Evolutionary conservation across 768 basidiomycete genomes (phyloP).

Genomic region (Termitomyces sp.): DNA sequence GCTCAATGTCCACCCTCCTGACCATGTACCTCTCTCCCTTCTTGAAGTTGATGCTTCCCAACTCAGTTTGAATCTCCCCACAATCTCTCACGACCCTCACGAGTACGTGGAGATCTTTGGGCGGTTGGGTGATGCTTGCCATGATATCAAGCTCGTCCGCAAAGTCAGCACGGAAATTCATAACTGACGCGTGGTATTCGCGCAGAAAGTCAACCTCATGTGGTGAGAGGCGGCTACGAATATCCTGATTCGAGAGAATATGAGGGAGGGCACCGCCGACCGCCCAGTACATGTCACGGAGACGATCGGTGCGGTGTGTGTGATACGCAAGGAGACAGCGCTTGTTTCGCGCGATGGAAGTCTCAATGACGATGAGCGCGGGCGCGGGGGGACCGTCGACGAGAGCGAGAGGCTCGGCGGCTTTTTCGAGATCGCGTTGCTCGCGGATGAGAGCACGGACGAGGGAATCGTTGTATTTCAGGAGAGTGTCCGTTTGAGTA

Average conservation of each 20-base stretch:
- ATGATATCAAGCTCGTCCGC: constrained; percentile 86
- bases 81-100: constrained; percentile 88
- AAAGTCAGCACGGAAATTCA: constrained; percentile 83
- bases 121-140: constrained; percentile 76
- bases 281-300: constrained; percentile 88
- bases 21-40: constrained; percentile 91
- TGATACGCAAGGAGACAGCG: constrained; percentile 96
- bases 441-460: constrained; percentile 87
- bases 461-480: constrained; percentile 89
- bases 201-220: constrained; percentile 56
- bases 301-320: constrained; percentile 75
- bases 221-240: constrained; percentile 71
- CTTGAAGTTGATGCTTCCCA: constrained; percentile 86
- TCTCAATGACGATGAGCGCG: constrained; percentile 80
- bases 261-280: constrained; percentile 85
- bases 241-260: constrained; percentile 63
- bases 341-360: constrained; percentile 88
- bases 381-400: constrained; percentile 46
- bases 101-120: constrained; percentile 85
- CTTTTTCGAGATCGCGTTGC: constrained; percentile 81
- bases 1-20: constrained; percentile 84
- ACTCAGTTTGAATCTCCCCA: constrained; percentile 88
- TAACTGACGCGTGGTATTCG: constrained; percentile 74
- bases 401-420: constrained; percentile 35
- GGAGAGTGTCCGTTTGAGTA: constrained; percentile 73